Evolutionary conservation across 2,329 filamentous ascomycete species (phyloP).

Genomic region (Clonostachys rosea): DNA sequence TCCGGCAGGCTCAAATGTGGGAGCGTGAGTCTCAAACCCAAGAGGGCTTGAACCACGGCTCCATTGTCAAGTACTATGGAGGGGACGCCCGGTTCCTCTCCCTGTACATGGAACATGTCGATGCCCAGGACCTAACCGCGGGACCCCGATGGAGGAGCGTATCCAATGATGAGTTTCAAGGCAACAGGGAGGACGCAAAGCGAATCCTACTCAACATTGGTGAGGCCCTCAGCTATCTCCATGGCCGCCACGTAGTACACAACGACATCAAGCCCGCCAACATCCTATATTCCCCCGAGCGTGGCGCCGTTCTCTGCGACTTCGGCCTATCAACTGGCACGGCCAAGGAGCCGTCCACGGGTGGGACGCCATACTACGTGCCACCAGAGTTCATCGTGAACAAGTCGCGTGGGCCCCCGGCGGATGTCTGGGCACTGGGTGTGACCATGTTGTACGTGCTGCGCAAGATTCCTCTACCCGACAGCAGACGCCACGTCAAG

Average conservation of each 20-base stretch:
- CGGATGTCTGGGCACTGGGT: conserved; percentile 56
- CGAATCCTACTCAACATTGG: conserved; percentile 51
- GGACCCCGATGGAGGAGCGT: conserved; percentile 43
- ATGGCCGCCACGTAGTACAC: conserved; percentile 47
- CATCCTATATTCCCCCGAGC: conserved; percentile 53
- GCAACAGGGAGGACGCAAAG: conserved; percentile 40
- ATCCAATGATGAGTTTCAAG: conserved; percentile 42
- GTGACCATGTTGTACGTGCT: conserved; percentile 58
- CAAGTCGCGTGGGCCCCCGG: conserved; percentile 46
- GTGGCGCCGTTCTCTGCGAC: conserved; percentile 56
- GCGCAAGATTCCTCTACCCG: conserved; percentile 49
- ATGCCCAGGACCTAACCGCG: conserved; percentile 48
- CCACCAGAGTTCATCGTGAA: conserved; percentile 56
- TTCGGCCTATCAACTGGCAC: conserved; percentile 50
- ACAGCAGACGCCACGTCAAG: conserved; percentile 40
- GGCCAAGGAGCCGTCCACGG: conserved; percentile 38
- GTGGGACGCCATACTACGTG: conserved; percentile 58
- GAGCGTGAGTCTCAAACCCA: conserved; percentile 53
- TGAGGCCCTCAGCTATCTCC: conserved; percentile 50
- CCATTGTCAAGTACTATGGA: conserved; percentile 53
- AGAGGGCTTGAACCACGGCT: conserved; percentile 48
- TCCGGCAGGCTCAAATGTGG: conserved; percentile 57
- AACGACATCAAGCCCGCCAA: conserved; percentile 62
- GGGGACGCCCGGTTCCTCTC: conserved; percentile 56
- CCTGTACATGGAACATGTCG: conserved; percentile 58